Evolutionary conservation across 164 flowering plant genomes (phyloP).

Genomic region (Euptelea pleiosperma): DNA sequence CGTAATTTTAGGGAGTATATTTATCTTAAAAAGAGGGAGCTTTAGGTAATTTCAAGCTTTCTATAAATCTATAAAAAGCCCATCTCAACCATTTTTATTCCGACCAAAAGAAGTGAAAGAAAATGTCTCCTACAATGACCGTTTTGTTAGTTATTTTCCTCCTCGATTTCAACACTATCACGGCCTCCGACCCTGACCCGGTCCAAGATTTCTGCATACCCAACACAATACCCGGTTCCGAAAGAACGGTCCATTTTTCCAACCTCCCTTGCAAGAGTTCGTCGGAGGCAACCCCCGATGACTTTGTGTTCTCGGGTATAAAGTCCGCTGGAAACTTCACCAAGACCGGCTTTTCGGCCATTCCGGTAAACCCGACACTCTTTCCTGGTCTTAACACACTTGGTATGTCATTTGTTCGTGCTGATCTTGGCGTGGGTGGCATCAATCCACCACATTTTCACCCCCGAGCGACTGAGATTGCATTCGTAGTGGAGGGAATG

Average conservation of each 20-base stretch:
- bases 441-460: constrained; percentile 67
- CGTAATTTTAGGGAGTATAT: too few relatives aligned
- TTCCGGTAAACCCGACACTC: constrained; percentile 31
- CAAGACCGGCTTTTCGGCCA: constrained; percentile 36
- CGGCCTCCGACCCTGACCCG: constrained; percentile 62
- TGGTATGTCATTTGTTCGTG: constrained; percentile 70
- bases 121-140: constrained; percentile 6
- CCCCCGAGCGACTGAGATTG: constrained; percentile 62
- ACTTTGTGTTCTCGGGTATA: constrained; percentile 54
- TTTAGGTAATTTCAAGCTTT: constrained; percentile 2
- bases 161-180: neutral
- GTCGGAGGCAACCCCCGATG: constrained; percentile 44
- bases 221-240: constrained; percentile 18
- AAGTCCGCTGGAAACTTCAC: constrained; percentile 41
- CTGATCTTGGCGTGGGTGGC: constrained; percentile 51
- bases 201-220: constrained; percentile 61
- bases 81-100: neutral
- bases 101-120: neutral
- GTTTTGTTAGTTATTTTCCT: constrained; percentile 15
- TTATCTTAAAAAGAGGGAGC: too few relatives aligned
- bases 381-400: constrained; percentile 75
- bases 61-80: constrained; percentile 16
- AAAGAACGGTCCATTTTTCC: constrained; percentile 8
- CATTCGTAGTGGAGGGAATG: constrained; percentile 47
- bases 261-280: constrained; percentile 49